Conservation (phyloP, 805 yeast genomes). For the Hanseniaspora lindneri region DNA sequence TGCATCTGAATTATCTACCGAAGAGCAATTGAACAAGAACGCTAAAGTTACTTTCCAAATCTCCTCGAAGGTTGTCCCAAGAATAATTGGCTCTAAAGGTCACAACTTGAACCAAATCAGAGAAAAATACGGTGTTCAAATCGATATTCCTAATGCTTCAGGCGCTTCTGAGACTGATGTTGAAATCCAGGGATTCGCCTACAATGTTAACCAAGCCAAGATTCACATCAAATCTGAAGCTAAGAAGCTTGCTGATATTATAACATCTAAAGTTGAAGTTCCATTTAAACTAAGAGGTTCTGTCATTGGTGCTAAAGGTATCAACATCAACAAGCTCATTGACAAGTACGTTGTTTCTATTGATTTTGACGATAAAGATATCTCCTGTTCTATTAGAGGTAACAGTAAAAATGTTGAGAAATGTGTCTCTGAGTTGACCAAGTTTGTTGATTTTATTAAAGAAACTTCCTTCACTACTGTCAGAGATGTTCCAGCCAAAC, state of each 20-base stretch:
- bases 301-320: constrained; percentile 74
- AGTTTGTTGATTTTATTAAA: constrained; percentile 71
- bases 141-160: constrained; percentile 50
- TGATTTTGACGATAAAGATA: constrained; percentile 57
- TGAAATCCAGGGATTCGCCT: constrained; percentile 61
- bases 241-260: constrained; percentile 75
- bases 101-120: constrained; percentile 53
- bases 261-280: constrained; percentile 48
- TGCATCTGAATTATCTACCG: constrained; percentile 22
- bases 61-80: constrained; percentile 56
- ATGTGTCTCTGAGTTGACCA: constrained; percentile 74
- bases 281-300: constrained; percentile 71
- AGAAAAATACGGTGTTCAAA: constrained; percentile 60
- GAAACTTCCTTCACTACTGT: constrained; percentile 64
- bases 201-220: constrained; percentile 64
- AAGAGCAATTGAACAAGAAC: constrained; percentile 22
- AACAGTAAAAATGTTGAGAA: constrained; percentile 80
- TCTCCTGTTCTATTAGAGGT: constrained; percentile 61
- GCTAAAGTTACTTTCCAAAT: constrained; percentile 39
- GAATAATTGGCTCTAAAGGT: constrained; percentile 87
- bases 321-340: constrained; percentile 70
- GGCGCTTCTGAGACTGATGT: constrained; percentile 36
- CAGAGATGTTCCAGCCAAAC: constrained; percentile 56
- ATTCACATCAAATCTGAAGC: constrained; percentile 45
- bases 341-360: constrained; percentile 77